These are phyloP conservation scores for Aspergillus olivimuriae DNA, from an alignment of 495 filamentous ascomycete genomes.

Conservation along the genomic window DNA sequence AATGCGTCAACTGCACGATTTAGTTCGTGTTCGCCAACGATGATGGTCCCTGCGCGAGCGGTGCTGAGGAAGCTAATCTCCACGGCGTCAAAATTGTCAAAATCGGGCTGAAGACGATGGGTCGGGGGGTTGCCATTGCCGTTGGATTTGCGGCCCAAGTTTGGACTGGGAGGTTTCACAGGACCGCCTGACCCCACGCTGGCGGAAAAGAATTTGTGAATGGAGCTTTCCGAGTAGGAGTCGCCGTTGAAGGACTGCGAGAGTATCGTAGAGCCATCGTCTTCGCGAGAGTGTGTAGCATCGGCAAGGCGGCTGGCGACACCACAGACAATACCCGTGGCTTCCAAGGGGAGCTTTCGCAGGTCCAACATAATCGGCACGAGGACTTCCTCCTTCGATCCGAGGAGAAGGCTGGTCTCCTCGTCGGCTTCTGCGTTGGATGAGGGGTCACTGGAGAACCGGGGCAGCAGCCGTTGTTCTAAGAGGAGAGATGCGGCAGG, in stretches of 20 bases:
- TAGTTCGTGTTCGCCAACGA: slow-evolving; percentile 69
- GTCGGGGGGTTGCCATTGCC: slow-evolving; percentile 11
- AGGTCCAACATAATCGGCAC: slow-evolving; percentile 89
- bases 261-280: slow-evolving; percentile 10
- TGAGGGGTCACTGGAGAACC: slow-evolving; percentile 42
- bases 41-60: slow-evolving; percentile 82
- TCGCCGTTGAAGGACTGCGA: slow-evolving; percentile 7
- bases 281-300: slow-evolving; percentile 26
- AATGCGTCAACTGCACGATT: slow-evolving; percentile 65
- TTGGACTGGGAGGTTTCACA: slow-evolving; percentile 8
- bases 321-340: slow-evolving; percentile 89
- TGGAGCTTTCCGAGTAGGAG: slow-evolving; percentile 12
- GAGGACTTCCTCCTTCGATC: slow-evolving; percentile 71
- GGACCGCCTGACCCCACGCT: slow-evolving; percentile 8
- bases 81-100: slow-evolving; percentile 48
- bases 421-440: slow-evolving; percentile 38
- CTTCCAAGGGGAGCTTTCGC: slow-evolving; percentile 72
- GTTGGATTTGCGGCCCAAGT: slow-evolving; percentile 7
- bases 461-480: slow-evolving; percentile 63
- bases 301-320: slow-evolving; percentile 75
- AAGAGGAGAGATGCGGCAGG: slow-evolving; percentile 72
- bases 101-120: slow-evolving; percentile 34
- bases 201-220: slow-evolving; percentile 10
- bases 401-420: slow-evolving; percentile 56
- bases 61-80: slow-evolving; percentile 91